Base-by-base conservation (phyloP, 768 basidiomycete genomes). In the Baorangia bicolor region DNA sequence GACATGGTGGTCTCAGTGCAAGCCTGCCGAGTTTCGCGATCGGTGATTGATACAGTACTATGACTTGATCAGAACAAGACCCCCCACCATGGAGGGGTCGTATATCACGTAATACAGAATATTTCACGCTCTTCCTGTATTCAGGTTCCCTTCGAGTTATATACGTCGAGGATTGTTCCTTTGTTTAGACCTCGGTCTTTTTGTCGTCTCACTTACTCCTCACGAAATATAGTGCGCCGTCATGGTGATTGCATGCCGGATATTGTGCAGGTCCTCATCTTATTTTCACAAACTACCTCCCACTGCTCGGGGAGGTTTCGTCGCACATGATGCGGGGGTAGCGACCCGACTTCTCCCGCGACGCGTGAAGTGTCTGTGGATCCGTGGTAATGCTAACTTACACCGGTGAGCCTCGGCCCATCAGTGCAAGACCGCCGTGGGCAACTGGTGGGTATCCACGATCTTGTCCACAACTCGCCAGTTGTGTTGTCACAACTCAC, bases 1-100 rank as follows among this genome's bases (percentile, higher is more conserved):
- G 87, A 74, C 88, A 91, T 91, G 50, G 61, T 61, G 53, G 53
- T 58, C 20, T 54, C 11, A 4, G 41, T 53, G n/a, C 50, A 51
- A 49, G 50, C 0, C 21, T 43, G 25, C 31, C 14, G 35, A 41
- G 54, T 48, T 20, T 59, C 37, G 43, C 41, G 62, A 59, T 67
- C 56, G 46, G 44, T 46, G 51, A 63, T 51, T 39, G 54, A 56
- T 57, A 23, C 31, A 10, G 8, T 12, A 6, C 11, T 2, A 23
- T 57, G 53, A 58, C 57, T 56, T 57, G 62, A 59, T 64, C 48
- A 56, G 14, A 51, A 49, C 27, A 42, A 39, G 56, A 62, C 58
- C 65, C 56, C 52, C 31, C 13, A 0, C 16, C 5, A n/a, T 2
- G 3, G 45, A 37, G 44, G 59, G 65, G 58, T 53, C 31, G 23